phyloP scores from a whole-genome alignment of 1,139 yeast species.

The Blastobotrys illinoisensis region DNA sequence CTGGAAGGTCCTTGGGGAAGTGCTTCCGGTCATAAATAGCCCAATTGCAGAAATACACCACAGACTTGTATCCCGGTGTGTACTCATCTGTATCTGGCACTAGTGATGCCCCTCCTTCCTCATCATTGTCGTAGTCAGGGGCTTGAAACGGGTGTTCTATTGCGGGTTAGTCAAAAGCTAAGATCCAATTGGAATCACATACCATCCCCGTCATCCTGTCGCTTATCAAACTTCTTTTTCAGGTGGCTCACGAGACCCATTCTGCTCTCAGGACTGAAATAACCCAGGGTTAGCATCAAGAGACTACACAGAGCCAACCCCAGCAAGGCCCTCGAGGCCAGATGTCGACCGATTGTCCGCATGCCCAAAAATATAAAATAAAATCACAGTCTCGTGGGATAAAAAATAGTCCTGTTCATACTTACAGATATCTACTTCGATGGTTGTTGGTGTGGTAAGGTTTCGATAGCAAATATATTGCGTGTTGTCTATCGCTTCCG shows the following conservation, averaged over 20 bases:
- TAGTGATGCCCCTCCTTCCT: background rate
- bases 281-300: background rate
- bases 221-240: background rate
- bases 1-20: conserved; percentile 62
- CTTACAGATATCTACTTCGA: background rate
- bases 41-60: conserved; percentile 46
- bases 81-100: background rate
- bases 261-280: background rate
- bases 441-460: background rate
- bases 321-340: background rate
- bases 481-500: background rate
- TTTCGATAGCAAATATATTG: background rate
- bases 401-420: background rate
- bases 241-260: background rate
- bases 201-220: background rate
- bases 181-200: background rate
- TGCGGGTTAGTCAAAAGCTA: background rate
- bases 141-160: background rate
- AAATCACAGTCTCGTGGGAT: background rate
- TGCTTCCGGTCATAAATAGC: conserved; percentile 62
- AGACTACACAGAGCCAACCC: background rate
- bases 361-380: background rate
- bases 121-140: background rate
- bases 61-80: conserved; percentile 18
- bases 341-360: background rate